These are phyloP conservation scores for Nakazawaea pomicola DNA, from an alignment of 805 yeast species.

Conservation along the genomic window DNA sequence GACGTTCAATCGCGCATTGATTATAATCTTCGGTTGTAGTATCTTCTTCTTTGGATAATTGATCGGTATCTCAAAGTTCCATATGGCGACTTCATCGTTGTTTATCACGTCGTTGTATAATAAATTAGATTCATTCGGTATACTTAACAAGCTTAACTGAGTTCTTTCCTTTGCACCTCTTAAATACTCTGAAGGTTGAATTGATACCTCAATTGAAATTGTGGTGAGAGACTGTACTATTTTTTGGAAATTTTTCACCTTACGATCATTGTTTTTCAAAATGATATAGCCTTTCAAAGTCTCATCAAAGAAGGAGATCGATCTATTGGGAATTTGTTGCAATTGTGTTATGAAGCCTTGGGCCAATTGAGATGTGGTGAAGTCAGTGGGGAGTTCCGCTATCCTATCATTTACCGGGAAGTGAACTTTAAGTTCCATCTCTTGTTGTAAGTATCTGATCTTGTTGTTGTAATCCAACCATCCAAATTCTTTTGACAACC, in stretches of 20 bases:
- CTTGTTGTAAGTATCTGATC: too few species aligned
- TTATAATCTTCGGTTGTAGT: conserved; percentile 8
- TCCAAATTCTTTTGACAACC: too few species aligned
- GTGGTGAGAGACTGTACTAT: conserved; percentile 2
- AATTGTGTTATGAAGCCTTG: background rate
- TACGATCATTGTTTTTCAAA: background rate
- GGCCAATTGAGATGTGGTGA: background rate
- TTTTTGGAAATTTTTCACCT: background rate
- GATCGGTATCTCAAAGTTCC: conserved; percentile 11
- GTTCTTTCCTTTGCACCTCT: conserved; percentile 3
- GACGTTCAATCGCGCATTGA: conserved; percentile 2
- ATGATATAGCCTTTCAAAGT: conserved; percentile 6
- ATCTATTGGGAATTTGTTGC: conserved; percentile 5
- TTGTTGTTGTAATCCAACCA: too few species aligned
- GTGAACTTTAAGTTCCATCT: conserved; percentile 10
- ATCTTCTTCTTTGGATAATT: conserved; percentile 12
- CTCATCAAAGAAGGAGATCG: conserved; percentile 11
- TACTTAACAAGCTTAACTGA: background rate
- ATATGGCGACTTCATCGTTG: conserved; percentile 1
- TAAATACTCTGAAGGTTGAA: conserved; percentile 7
- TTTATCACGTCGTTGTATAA: conserved; percentile 1
- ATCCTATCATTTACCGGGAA: conserved; percentile 7
- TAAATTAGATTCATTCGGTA: conserved; percentile 5
- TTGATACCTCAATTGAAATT: conserved; percentile 7
- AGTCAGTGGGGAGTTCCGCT: background rate